Base-by-base conservation (phyloP, 345 rosid genomes). In the Citrus sp. region DNA sequence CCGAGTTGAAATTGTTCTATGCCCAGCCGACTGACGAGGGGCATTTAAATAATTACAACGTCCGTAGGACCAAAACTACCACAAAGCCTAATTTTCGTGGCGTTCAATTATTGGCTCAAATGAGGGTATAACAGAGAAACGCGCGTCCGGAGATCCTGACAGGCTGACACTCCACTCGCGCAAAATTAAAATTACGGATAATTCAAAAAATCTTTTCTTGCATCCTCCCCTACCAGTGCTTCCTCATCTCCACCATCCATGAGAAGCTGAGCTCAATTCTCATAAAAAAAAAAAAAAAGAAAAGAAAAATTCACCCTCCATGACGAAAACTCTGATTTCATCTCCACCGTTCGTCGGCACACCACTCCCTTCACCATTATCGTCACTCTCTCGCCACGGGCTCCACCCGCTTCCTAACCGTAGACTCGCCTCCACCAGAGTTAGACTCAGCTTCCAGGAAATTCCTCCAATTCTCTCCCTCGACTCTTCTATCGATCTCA, bases 251-350 rank as follows among this genome's bases (percentile, higher is more conserved):
- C 56, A 67, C 68, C 80, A 22, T 81, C 51, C 80, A 79, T 81
- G 83, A 74, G 75, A 60, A 69, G 61, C 59, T 81, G 80, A 62
- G 63, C 65, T 2, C 27, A 67, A 60, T 67, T 38, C 37, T 35
- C 25, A 18, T 3, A 19, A 65, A 22, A 19, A 51, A 16, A 0
- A 51, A 51, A 51, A 3, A 9, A 40, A 14, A 27, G 2, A 18
- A 4, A 16, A 4, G 0, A 10, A 42, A 42, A 9, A 7, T 49
- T 30, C 49, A 25, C 6, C 65, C 37, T 64, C 82, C 86, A 95
- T 94, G 99, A 97, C 97, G 88, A 91, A 89, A 82, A 83, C 89
- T 72, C 85, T 94, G 42, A 89, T 96, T 84, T 94, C 97, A 72
- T 91, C 94, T 18, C 90, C 97, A 9, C 80, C 92, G 34, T 91